Evolutionary conservation across 345 rosid species (phyloP), one percentile per base, ranked within the genome.

Genomic region (Salix brachista): DNA sequence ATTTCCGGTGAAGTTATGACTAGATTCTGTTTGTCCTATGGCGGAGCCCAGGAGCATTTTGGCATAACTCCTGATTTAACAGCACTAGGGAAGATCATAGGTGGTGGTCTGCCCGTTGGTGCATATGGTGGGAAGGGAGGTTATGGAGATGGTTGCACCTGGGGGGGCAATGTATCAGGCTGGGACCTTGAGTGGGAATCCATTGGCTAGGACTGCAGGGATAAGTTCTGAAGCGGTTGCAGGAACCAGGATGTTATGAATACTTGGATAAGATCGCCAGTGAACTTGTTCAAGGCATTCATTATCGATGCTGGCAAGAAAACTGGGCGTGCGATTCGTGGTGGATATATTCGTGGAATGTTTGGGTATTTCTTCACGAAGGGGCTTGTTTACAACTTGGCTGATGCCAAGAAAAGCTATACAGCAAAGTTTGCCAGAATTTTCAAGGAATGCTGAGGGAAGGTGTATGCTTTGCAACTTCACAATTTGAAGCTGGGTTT

Each of bases 111-210:
- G 48, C 97, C 97, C 0, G 97, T 96, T 23, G 98, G 98, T 78
- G 99, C 98, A 6, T 96, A 91, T 52, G 98, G 98, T 83, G 99
- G 98, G 62, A 80, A 87, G 88, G 74, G 99, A 96, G 32, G 91
- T 96, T 18, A 92, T 93, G 97, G 92, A 93, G 85, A 90, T 92
- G 98, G 98, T 94, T 80, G 98, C 99, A 48, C 97, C 99, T 0
- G 98, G 98, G 28, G 98, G 99, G 80, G 97, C 98, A 7, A 91
- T 96, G 97, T 96, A 96, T 85, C 97, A 96, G 81, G 99, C 97
- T 3, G 97, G 99, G 67, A 93, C 99, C 65, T 88, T 92, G 83
- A 93, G 99, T 67, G 97, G 99, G 76, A 93, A 96, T 60, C 99
- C 98, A 4, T 74, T 96, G 82, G 99, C 99, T 18, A 93, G 93